Evolutionary conservation across 2,329 filamentous ascomycete genomes (phyloP), one percentile per base, ranked within the genome.

Genomic region (Pseudogymnoascus sp.): DNA sequence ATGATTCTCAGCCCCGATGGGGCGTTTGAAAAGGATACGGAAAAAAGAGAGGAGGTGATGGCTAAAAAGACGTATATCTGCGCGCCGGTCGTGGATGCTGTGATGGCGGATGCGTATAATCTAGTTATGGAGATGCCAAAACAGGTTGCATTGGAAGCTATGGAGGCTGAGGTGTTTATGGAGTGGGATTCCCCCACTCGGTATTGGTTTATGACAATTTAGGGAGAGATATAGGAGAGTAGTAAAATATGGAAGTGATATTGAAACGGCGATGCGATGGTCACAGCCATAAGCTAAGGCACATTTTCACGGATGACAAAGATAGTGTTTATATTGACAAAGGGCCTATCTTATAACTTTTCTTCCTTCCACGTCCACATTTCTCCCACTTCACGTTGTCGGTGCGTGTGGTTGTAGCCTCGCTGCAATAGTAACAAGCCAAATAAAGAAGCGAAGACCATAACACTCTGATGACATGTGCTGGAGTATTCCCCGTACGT

Each of bases 131-230:
- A 76, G 76, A 70, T 69, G 31, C 77, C 79, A 62, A 64, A 73
- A 22, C 69, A 75, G 2, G 67, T 78, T 1, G 64, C 66, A 16
- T 66, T 74, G 4, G 69, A 72, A 0, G 59, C 68, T 64, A 79
- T 81, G 77, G 71, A 75, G 38, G 67, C 64, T 0, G 78, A 80
- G 68, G 73, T 79, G 3, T 63, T 78, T 31, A 64, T 80, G 8
- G 77, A 80, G 66, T 80, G 78, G 65, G 78, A 80, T 67, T 62
- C 69, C 2, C 74, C 67, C 6, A 77, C 78, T n/a, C 70, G 78
- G 62, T 79, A 78, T 61, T 79, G 78, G 66, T 77, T 78, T 62
- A 63, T 69, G 26, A 59, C 60, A 6, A 31, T 64, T 65, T 53
- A 53, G 26, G 24, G 24, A 5, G 24, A 14, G 41, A 26, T 1